These are phyloP conservation scores for Aspergillus flavus DNA, from an alignment of 2,329 filamentous ascomycete species.

Conservation along the genomic window DNA sequence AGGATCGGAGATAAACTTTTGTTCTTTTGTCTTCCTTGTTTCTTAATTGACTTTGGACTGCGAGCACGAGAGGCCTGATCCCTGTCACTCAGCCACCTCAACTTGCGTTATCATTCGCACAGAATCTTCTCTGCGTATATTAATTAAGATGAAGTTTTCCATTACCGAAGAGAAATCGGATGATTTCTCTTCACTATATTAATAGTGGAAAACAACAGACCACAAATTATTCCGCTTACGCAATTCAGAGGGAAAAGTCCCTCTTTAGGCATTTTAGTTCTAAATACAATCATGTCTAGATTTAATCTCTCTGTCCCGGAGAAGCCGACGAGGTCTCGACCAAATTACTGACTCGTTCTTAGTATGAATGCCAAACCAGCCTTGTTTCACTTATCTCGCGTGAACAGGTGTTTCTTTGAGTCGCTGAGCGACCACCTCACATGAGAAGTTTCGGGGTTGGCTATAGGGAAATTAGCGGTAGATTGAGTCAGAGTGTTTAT, in stretches of 20 bases:
- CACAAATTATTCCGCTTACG: background rate
- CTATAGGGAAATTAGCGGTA: background rate
- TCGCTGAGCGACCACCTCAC: too few species aligned
- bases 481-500: background rate
- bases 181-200: background rate
- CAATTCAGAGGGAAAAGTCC: background rate
- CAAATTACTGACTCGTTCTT: background rate
- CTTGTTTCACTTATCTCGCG: background rate
- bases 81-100: background rate
- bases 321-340: background rate
- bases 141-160: background rate
- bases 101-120: background rate
- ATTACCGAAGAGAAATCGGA: background rate
- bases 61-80: background rate
- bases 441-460: too few species aligned
- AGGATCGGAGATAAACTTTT: conserved; percentile 3
- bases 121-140: background rate
- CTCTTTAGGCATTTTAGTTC: background rate
- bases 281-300: background rate
- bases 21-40: background rate
- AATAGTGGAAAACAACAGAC: background rate
- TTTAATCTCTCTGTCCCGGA: background rate
- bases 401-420: background rate
- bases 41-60: background rate
- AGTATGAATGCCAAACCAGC: background rate